Conservation (phyloP, 2,329 filamentous ascomycete species). For the Aphanoascus verrucosus region DNA sequence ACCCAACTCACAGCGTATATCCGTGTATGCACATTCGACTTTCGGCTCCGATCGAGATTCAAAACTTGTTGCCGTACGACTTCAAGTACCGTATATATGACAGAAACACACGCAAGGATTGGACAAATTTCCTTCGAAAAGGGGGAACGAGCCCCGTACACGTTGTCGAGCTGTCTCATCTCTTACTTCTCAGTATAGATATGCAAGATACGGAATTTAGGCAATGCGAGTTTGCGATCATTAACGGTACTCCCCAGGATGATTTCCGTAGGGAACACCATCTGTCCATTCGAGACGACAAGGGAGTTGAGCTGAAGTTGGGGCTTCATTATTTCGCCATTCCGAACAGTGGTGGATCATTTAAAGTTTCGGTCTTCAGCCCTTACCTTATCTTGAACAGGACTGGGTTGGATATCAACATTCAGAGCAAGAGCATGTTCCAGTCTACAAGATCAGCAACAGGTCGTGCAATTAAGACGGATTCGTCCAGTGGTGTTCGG, state of each 20-base stretch:
- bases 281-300: slow-evolving; percentile 72
- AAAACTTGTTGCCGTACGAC: slow-evolving; percentile 90
- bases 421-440: slow-evolving; percentile 80
- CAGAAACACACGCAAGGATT: slow-evolving; percentile 96
- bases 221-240: slow-evolving; percentile 90
- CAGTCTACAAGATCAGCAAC: slow-evolving; percentile 72
- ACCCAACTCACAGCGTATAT: slow-evolving; percentile 73
- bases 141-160: slow-evolving; percentile 95
- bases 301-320: slow-evolving; percentile 66
- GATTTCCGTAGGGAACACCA: slow-evolving; percentile 78
- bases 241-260: slow-evolving; percentile 78
- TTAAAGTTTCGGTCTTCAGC: slow-evolving; percentile 89
- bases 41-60: slow-evolving; percentile 83
- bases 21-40: slow-evolving; percentile 91
- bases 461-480: slow-evolving; percentile 59
- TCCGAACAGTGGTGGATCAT: slow-evolving; percentile 85
- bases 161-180: slow-evolving; percentile 88
- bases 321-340: slow-evolving; percentile 84
- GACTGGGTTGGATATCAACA: slow-evolving; percentile 77
- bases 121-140: slow-evolving; percentile 95
- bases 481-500: slow-evolving; percentile 44
- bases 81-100: slow-evolving; percentile 99
- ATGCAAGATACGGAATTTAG: slow-evolving; percentile 95
- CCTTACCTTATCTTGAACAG: slow-evolving; percentile 94
- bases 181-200: slow-evolving; percentile 83